Conservation (phyloP, 1,284 basidiomycete genomes). For the Microstroma glucosiphilum region DNA sequence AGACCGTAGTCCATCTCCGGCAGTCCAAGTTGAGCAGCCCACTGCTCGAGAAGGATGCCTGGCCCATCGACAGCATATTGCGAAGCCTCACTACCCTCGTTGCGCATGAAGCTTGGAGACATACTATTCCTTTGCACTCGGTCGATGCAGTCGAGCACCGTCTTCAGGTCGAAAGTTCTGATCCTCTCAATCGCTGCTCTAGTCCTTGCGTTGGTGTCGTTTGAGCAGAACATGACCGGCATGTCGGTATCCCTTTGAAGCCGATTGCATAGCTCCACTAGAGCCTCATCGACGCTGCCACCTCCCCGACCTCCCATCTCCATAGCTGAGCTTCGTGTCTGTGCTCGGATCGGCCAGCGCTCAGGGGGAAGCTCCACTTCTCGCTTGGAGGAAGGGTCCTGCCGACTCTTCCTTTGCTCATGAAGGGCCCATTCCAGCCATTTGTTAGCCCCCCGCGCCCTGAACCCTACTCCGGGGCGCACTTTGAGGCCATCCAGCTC, state of each 20-base stretch:
- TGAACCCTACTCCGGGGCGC: background rate
- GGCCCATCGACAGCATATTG: background rate
- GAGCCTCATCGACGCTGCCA: background rate
- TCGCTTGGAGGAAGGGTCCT: background rate
- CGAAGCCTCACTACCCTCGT: background rate
- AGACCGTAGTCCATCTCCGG: background rate
- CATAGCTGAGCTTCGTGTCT: background rate
- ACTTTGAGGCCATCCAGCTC: background rate
- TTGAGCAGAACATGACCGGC: constrained; percentile 9
- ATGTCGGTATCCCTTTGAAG: background rate
- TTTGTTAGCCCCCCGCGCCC: background rate
- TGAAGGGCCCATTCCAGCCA: background rate
- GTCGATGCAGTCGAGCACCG: background rate
- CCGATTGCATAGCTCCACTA: background rate
- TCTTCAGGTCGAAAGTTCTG: constrained; percentile 11
- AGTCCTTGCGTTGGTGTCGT: constrained; percentile 12
- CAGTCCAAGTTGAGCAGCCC: background rate
- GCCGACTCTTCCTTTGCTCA: background rate
- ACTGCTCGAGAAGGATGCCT: background rate
- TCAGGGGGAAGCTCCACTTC: background rate
- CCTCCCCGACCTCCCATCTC: background rate
- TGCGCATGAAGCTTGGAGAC: background rate
- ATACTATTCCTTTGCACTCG: background rate
- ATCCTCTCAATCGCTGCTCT: constrained; percentile 10
- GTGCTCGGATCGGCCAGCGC: background rate